Conservation (phyloP, 1,284 basidiomycete genomes). For the Ceratobasidium sp. region DNA sequence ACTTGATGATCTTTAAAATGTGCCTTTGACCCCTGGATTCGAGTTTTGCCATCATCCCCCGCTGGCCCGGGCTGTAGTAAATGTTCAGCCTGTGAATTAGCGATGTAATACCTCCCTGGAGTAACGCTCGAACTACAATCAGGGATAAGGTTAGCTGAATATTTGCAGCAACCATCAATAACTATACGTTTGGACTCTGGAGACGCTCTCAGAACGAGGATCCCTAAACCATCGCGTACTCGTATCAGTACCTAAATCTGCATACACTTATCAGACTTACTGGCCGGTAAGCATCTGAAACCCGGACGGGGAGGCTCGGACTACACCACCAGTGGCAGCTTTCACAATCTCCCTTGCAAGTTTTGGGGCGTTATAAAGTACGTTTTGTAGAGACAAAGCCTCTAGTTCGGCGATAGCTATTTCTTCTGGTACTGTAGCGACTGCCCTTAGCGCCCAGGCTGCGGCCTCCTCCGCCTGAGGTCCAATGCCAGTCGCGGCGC, state of each 20-base stretch:
- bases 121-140: neutral
- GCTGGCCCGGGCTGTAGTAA: neutral
- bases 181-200: neutral
- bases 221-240: neutral
- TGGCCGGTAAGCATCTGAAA: neutral
- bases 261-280: neutral
- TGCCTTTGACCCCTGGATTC: neutral
- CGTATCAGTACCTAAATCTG: neutral
- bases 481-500: constrained; percentile 19
- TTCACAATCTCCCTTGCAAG: constrained; percentile 10
- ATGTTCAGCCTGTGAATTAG: neutral
- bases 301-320: constrained; percentile 13
- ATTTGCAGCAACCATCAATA: neutral
- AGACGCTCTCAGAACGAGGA: neutral
- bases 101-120: constrained; percentile 22
- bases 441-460: neutral
- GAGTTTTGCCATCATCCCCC: neutral
- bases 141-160: neutral
- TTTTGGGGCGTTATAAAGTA: constrained; percentile 15
- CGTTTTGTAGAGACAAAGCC: constrained; percentile 18
- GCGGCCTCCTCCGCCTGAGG: constrained; percentile 33
- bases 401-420: constrained; percentile 20
- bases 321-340: constrained; percentile 31
- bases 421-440: constrained; percentile 20
- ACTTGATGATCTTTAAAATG: constrained; percentile 14